Base-by-base conservation (phyloP, 768 basidiomycete species). In the Zangia roseola region DNA sequence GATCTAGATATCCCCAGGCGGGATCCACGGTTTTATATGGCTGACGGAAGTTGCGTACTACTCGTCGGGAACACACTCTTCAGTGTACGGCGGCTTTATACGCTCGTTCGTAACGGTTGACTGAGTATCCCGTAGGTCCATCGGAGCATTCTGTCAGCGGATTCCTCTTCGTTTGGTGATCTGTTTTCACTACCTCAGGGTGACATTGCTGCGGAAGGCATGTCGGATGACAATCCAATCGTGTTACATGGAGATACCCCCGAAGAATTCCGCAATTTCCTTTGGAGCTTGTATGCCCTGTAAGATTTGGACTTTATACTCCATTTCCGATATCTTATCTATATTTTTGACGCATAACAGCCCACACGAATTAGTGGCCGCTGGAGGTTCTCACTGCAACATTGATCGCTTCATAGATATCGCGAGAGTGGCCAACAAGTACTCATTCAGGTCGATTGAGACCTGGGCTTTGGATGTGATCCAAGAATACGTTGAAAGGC, bases 271-370 rank as follows among this genome's bases (percentile, higher is more conserved):
- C 76, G 78, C 41, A 77, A 84, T 61, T 86, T 91, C 57, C 74
- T 91, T 26, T 87, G 83, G 83, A 81, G 81, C 1, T 65, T 89
- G n/a, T 89, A 90, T 57, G 84, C 86, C 7, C 59, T 85, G 87
- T 88, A 58, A 68, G 85, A 63, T 33, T 49, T 43, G 67, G 85
- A 64, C 33, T 46, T 45, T 46, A 10, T 17, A 17, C 6, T 19
- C 9, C 2, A 19, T 44, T 34, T 30, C 19, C 1, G 17, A 5
- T 13, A 20, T 20, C 5, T 24, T 14, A 19, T n/a, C 3, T 45
- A 57, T 16, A 48, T 49, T 21, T 25, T 5, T 40, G 20, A 36
- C 44, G 26, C 34, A 54, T 12, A 23, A 31, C 33, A 88, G 86
- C 51, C 87, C 87, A 4, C 79, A 76, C 17, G 86, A 88, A 56